Percentiles rank a stretch among this genome's conserved stretches.
phyloP scores from a whole-genome alignment of 331 rosid species.

The Dryas integrifolia region DNA sequence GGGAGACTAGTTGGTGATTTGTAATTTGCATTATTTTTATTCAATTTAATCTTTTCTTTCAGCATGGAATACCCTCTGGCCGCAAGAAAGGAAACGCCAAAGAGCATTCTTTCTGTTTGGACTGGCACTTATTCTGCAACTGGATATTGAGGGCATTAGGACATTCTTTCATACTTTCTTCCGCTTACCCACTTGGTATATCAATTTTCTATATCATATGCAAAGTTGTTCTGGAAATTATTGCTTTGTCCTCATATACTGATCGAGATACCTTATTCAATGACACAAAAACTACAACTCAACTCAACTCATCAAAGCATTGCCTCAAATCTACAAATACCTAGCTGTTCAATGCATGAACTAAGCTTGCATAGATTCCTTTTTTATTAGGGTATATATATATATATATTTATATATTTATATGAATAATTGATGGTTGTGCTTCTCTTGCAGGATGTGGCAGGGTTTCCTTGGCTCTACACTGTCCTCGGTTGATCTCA shows the following conservation, averaged over 20 bases:
- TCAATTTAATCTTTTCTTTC: conserved; percentile 24
- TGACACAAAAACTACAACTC: too few relatives aligned
- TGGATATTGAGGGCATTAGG: conserved; percentile 82
- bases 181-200: conserved; percentile 77
- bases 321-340: background rate
- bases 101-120: conserved; percentile 97
- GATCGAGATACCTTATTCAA: background rate
- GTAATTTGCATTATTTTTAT: background rate
- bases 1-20: background rate
- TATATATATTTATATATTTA: too few relatives aligned
- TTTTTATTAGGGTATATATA: too few relatives aligned
- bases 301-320: background rate
- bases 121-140: conserved; percentile 74
- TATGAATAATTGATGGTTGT: conserved; percentile 6
- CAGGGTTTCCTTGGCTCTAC: conserved; percentile 94
- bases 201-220: conserved; percentile 25
- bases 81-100: conserved; percentile 93
- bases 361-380: background rate
- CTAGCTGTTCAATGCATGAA: background rate
- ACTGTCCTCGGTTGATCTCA: conserved; percentile 79
- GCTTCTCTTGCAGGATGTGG: conserved; percentile 80
- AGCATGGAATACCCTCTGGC: conserved; percentile 98
- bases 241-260: background rate
- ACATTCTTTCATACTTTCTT: conserved; percentile 90
- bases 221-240: background rate